Percentiles rank a stretch among this genome's conserved stretches.
Conservation (phyloP, 2,329 filamentous ascomycete species). For the Gyromitra esculenta region DNA sequence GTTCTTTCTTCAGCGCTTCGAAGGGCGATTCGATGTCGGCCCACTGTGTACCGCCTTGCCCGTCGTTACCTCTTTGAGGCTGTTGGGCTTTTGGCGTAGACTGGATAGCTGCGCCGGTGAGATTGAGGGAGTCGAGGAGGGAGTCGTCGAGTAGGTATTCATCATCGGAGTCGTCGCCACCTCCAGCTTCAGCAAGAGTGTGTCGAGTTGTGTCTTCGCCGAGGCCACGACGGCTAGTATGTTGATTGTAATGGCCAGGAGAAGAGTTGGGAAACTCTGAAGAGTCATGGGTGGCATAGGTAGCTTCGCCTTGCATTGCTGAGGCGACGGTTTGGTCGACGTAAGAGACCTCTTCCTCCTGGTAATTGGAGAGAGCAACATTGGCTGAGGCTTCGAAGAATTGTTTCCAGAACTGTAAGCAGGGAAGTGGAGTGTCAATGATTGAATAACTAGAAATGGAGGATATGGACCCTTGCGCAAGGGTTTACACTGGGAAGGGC, state of each 20-base stretch:
- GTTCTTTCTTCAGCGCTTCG: conserved; percentile 75
- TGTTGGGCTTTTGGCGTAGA: conserved; percentile 65
- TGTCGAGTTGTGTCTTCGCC: conserved; percentile 55
- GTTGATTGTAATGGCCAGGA: conserved; percentile 60
- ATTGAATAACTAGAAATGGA: conserved; percentile 12
- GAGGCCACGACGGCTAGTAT: conserved; percentile 48
- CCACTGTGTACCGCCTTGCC: conserved; percentile 64
- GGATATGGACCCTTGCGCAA: neutral
- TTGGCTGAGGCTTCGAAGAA: conserved; percentile 99
- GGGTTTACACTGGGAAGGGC: neutral
- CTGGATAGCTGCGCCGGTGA: conserved; percentile 64
- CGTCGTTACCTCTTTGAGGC: conserved; percentile 1
- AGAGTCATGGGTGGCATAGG: conserved; percentile 62
- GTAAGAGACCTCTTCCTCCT: conserved; percentile 52
- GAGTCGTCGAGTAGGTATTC: conserved; percentile 68
- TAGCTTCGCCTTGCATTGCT: conserved; percentile 60
- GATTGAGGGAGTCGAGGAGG: conserved; percentile 71
- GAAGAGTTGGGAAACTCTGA: conserved; percentile 60
- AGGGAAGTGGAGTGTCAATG: conserved; percentile 40
- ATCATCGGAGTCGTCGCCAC: conserved; percentile 53
- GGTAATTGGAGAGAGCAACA: conserved; percentile 90
- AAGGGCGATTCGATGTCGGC: conserved; percentile 79
- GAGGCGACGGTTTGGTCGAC: conserved; percentile 62
- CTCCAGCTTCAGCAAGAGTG: conserved; percentile 57
- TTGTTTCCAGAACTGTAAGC: conserved; percentile 92